phyloP scores from a whole-genome alignment of 495 filamentous ascomycete species.

The Neurospora sp. region DNA sequence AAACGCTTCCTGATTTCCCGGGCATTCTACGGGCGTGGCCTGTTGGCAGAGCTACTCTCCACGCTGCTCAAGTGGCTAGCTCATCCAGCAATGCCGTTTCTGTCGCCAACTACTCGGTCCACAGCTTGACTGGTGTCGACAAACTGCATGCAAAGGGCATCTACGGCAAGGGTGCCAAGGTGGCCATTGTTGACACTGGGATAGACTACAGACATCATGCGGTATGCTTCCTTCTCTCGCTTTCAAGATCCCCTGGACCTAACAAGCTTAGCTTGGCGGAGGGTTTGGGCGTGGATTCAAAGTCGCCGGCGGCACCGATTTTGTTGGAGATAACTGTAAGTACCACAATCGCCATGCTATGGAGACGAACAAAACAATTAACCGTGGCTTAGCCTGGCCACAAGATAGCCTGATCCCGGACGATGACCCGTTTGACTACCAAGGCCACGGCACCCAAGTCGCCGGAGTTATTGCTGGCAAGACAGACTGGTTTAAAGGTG shows the following conservation, averaged over 20 bases:
- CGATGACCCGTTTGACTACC: conserved; percentile 29
- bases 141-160: conserved; percentile 21
- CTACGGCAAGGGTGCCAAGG: conserved; percentile 17
- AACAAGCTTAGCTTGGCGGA: conserved; percentile 20
- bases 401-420: conserved; percentile 14
- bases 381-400: conserved; percentile 14
- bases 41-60: conserved; percentile 12
- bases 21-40: conserved; percentile 19
- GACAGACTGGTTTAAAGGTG: conserved; percentile 31
- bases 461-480: conserved; percentile 41
- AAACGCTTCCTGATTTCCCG: conserved; percentile 11
- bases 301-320: conserved; percentile 25
- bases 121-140: conserved; percentile 22
- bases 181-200: conserved; percentile 33
- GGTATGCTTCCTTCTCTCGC: conserved; percentile 3
- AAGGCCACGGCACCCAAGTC: conserved; percentile 40
- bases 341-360: neutral
- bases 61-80: conserved; percentile 1
- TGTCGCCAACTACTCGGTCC: conserved; percentile 19
- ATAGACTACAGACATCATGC: conserved; percentile 38
- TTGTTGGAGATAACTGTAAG: conserved; percentile 20
- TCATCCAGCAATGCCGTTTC: conserved; percentile 12
- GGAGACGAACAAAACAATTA: neutral
- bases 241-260: neutral
- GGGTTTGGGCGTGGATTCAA: conserved; percentile 26